Conservation (phyloP, 2,329 filamentous ascomycete species). For the Dothistroma pini region DNA sequence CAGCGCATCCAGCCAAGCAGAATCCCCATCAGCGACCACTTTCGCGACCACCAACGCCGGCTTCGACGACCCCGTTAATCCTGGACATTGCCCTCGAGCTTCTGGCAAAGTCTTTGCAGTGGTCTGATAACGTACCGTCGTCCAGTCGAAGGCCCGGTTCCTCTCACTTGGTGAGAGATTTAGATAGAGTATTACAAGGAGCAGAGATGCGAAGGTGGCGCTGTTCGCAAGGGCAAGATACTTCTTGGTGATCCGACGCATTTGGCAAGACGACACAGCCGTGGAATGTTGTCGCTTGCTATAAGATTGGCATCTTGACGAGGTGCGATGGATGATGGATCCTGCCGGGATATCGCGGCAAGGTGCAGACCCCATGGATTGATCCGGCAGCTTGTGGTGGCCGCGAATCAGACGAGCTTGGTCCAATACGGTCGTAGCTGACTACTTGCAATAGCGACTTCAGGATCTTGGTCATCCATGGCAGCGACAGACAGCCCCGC, state of each 20-base stretch:
- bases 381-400: background rate
- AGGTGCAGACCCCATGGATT: background rate
- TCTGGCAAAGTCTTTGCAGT: constrained; percentile 32
- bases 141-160: constrained; percentile 41
- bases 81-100: constrained; percentile 44
- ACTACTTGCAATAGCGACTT: background rate
- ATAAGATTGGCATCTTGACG: background rate
- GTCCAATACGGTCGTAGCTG: background rate
- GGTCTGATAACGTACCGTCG: constrained; percentile 42
- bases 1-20: constrained; percentile 42
- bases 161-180: constrained; percentile 9
- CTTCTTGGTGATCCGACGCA: constrained; percentile 16
- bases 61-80: constrained; percentile 38
- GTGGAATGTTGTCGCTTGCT: background rate
- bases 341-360: background rate
- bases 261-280: background rate
- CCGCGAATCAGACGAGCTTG: background rate
- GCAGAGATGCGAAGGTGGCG: constrained; percentile 8
- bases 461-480: too few species aligned
- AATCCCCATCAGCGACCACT: constrained; percentile 40
- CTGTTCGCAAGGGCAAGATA: constrained; percentile 13
- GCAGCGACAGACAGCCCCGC: too few species aligned
- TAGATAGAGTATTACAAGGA: constrained; percentile 12
- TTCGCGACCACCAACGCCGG: constrained; percentile 46
- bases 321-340: background rate